Base-by-base conservation (phyloP, 108 stramenopile species). In the Nitzschia putrida region DNA sequence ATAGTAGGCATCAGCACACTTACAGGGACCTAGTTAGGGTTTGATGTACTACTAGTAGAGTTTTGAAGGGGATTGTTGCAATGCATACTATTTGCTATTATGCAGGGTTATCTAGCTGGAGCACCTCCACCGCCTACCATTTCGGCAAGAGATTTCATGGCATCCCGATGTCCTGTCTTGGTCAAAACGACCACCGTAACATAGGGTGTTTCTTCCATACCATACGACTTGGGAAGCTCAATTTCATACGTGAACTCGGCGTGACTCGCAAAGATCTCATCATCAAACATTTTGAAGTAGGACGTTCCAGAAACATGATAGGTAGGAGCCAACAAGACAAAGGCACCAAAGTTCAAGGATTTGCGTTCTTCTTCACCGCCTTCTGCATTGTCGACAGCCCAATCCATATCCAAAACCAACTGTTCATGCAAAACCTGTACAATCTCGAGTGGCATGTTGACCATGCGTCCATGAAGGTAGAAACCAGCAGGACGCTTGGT, bases 401-500 rank as follows among this genome's bases (percentile, higher is more conserved):
- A 87, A 78, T 93, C 92, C 89, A 90, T 87, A 78, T 93, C 92
- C 59, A 85, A 42, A 0, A 90, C 79, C 18, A 93, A 69, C 69
- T 93, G 92, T 64, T 90, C 79, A 57, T 93, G 89, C 59, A 93
- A 74, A 37, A 88, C 83, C 50, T 84, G 75, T 0, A 79, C 80
- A 69, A 93, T 87, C 81, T 93, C 89, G 39, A 93, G 58, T 45
- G 92, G 89, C 23, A 93, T 64, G 73, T 93, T 93, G 65, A 90
- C 80, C 92, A 93, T 90, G 29, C 92, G 84, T 45, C 85, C 76
- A 21, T 90, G 92, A n/a, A 93, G 72, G 55, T 87, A 85, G 64
- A 93, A 88, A n/a, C 88, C 88, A 26, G 84, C 87, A 13, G 92
- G 92, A 57, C 89, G 85, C 52, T 87, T 86, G 10, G 89, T 93